Base-by-base conservation (phyloP, 768 basidiomycete species). In the Psilocybe azurescens region DNA sequence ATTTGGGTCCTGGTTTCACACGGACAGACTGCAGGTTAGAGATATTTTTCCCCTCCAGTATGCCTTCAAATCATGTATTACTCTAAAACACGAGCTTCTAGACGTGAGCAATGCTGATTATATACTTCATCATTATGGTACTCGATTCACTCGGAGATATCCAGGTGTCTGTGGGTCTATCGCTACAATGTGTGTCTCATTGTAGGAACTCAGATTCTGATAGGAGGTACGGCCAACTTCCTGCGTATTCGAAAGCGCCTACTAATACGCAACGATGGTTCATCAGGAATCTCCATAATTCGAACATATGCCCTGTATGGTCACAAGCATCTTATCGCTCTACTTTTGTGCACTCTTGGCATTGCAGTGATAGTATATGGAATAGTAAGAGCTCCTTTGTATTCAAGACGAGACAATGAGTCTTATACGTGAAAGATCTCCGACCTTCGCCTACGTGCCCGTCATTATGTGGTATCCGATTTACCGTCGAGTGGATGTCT, bases 1-100 rank as follows among this genome's bases (percentile, higher is more conserved):
- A 13, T 74, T 76, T 47, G 74, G 71, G 69, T 38, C 61, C 13
- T 48, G 53, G 33, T 46, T 53, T 1, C 32, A 55, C 28, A 5
- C 29, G 13, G n/a, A 48, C 20, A 30, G 47, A 11, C 30, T 54
- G 11, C 11, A 48, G 32, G 59, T 60, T 9, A 53, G 59, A 30
- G 10, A 11, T 28, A 13, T 24, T 24, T 24, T 24, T 24, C 24
- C 24, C 24, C 24, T 24, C 24, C 24, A 24, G 24, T 24, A 24
- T 24, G 24, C 24, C 24, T 24, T 24, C 24, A 24, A 36, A 36
- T 36, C 33, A 36, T 36, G 3, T 36, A 36, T 36, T 7, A 7
- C 33, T 36, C 11, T 20, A 1, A 28, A 2, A 29, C n/a, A 5
- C 30, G 32, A 18, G 14, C 20, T 38, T 24, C 3, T 39, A 50